Evolutionary conservation across 306 rosid genomes (phyloP), one percentile per base, ranked within the genome.

Genomic region (Cajanus cajan): DNA sequence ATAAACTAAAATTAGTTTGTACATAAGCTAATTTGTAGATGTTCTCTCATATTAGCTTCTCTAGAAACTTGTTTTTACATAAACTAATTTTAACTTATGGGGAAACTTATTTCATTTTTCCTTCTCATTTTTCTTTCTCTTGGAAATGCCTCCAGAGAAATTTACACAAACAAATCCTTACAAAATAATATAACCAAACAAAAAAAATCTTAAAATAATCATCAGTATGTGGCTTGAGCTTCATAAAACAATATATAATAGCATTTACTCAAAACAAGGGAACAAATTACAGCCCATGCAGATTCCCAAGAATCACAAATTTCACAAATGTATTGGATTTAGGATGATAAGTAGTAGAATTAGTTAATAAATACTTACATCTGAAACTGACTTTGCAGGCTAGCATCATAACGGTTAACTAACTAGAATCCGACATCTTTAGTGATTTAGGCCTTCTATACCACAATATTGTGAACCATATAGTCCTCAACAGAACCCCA

Each of bases 391-490:
- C 22, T 21, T 33, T 66, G 78, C 68, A 72, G 68, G 58, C 74
- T 14, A 43, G 78, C 39, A 61, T 16, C 54, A 40, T 72, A 50
- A 73, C 78, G 57, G 24, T 55, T 74, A 41, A 77, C 76, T 61
- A 74, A 43, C 57, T 83, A 45, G 75, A 67, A 44, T 73, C 59
- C 19, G 85, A 39, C 7, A 62, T 34, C 83, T 72, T 80, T 73
- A 69, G 68, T 25, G 84, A 34, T 76, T 72, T 64, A 25, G 83
- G 79, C 66, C 87, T 86, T 80, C 78, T 80, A 14, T 48, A 73
- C 89, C 86, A 86, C 68, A 86, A 72, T 52, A 86, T 72, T 48
- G 87, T 87, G 33, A 83, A 80, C 87, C 87, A 80, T 1, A 86
- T 31, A 51, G 85, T 68, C 68, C 89, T 79, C 71, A 67, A 52